Evolutionary conservation across 2,329 filamentous ascomycete genomes (phyloP), one percentile per base, ranked within the genome.

Genomic region (Akanthomyces uredinophilus): DNA sequence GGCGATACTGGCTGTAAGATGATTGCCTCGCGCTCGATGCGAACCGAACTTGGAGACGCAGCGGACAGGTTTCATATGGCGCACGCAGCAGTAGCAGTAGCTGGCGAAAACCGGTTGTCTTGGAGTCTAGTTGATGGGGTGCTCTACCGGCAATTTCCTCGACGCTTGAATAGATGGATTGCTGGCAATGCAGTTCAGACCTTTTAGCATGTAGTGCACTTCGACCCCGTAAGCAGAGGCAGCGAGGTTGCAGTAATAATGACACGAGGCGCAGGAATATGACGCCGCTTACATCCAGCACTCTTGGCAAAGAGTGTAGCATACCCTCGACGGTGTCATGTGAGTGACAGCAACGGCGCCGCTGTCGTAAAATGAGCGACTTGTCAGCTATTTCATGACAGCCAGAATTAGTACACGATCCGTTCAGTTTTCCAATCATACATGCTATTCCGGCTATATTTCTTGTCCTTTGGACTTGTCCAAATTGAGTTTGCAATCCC

Each of bases 1-100:
- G 79, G 5, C 85, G 83, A 68, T 93, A 91, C 70, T 97, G 92
- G 92, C 78, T 85, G 55, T 92, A 69, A 52, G 24, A 37, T 29
- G 14, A 16, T 14, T 16, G 46, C 16, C 2, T 14, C 27, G 46
- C 35, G 35, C 37, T 39, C 13, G 32, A 13, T 37, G 14, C 18
- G 18, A 43, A 32, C 32, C 20, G 6, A 18, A 16, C 4, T n/a
- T 29, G 47, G 24, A 32, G 47, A 24, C 47, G n/a, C 14, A n/a
- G 37, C 10, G 14, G 37, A 10, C 32, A 35, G n/a, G n/a, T 29
- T 29, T 7, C 1, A 4, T 10, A 52, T 20, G 49, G 49, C 16
- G 49, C 20, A 37, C 18, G 16, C 10, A 16, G 29, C 4, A 4
- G 32, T 2, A 35, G 6, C 10, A 8, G 27, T 13, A 50, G 24